Base-by-base conservation (phyloP, 805 yeast genomes). In the Yarrowia hollandica region DNA sequence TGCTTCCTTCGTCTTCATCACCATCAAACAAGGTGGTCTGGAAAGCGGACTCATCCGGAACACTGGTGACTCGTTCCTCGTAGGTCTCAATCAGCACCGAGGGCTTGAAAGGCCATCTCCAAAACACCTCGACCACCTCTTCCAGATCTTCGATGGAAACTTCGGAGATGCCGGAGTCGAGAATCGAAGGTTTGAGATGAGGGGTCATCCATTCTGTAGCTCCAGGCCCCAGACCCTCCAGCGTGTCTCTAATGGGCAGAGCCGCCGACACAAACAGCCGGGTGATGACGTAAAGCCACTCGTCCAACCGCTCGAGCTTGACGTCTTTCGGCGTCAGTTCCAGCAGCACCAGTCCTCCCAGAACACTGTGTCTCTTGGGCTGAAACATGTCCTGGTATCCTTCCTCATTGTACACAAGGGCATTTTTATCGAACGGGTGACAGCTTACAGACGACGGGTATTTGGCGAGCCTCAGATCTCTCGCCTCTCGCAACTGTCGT, bases 61-160 rank as follows among this genome's bases (percentile, higher is more conserved):
- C 12, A 26, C 34, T 42, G 3, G 3, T 10, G 14, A 30, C 19
- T 7, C 26, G 23, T 19, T 50, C 57, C 44, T 35, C 44, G 12
- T 25, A 52, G 1, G 58, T 35, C 19, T 52, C 58, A 3, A 35
- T 18, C 19, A 52, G 18, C 23, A 34, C 44, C 22, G 9, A 4
- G 11, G 58, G 58, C 35, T 52, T 52, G 44, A 52, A 52, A 5
- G 58, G 58, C 58, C 58, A 52, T 25, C n/a, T 16, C 58, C 58
- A 52, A 25, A 52, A 52, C 2, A 35, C 18, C 10, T 35, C 44
- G 15, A 37, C 44, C n/a, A 52, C 7, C 10, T 16, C 15, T 1
- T 25, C 34, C 12, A 35, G 8, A 6, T 52, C 34, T 1, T 18
- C 33, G 1, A 37, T 10, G 10, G 28, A 1, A 1, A 52, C 10